Evolutionary conservation across 2,329 filamentous ascomycete genomes (phyloP).

Genomic region (Pyricularia grisea): DNA sequence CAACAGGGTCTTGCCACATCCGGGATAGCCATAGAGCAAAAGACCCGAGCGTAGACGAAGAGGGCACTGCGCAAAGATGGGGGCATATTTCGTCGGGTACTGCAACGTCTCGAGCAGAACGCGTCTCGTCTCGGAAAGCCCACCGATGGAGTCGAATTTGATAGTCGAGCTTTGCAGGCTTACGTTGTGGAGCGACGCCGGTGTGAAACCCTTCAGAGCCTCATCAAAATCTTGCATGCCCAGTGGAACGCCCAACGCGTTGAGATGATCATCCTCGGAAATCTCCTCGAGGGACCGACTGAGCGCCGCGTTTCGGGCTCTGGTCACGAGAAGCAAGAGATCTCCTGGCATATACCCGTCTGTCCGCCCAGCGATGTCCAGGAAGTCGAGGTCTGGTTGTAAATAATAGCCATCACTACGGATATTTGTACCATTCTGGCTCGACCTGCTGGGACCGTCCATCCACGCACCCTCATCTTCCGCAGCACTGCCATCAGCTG

Average conservation of each 20-base stretch:
- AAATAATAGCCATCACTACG: constrained; percentile 56
- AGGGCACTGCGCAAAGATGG: constrained; percentile 93
- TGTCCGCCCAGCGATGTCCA: constrained; percentile 86
- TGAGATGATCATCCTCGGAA: constrained; percentile 27
- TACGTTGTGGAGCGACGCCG: constrained; percentile 88
- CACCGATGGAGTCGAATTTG: constrained; percentile 87
- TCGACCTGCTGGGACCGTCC: constrained; percentile 55
- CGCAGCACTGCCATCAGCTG: constrained; percentile 40
- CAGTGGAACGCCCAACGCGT: constrained; percentile 51
- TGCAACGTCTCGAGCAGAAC: constrained; percentile 92
- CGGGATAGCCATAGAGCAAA: constrained; percentile 87
- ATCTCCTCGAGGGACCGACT: constrained; percentile 65
- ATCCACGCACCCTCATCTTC: constrained; percentile 60
- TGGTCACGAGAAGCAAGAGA: constrained; percentile 71
- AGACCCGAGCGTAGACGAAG: constrained; percentile 89
- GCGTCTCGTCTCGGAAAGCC: constrained; percentile 74
- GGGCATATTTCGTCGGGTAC: constrained; percentile 95
- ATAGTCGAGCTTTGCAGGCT: constrained; percentile 88
- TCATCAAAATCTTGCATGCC: constrained; percentile 68
- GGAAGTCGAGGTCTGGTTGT: constrained; percentile 72
- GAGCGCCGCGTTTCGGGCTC: constrained; percentile 84
- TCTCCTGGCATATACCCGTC: constrained; percentile 99
- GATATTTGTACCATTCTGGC: constrained; percentile 13
- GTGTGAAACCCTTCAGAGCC: constrained; percentile 86
- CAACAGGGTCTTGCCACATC: constrained; percentile 92